phyloP scores from a whole-genome alignment of 2,329 filamentous ascomycete genomes.

The Trichoderma polysporum region DNA sequence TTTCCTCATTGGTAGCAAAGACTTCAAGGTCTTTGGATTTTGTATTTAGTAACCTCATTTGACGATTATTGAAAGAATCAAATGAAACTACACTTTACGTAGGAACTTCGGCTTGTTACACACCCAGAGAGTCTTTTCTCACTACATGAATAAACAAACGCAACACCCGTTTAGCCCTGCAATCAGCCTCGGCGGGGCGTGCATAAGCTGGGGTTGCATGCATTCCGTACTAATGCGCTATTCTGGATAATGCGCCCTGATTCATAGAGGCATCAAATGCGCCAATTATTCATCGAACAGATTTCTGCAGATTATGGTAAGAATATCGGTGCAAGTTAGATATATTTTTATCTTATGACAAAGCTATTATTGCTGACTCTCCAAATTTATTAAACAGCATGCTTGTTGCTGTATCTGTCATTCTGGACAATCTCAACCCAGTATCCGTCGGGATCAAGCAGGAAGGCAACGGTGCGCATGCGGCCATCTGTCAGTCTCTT shows the following conservation, averaged over 20 bases:
- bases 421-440: slow-evolving; percentile 84
- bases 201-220: neutral
- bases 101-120: no score
- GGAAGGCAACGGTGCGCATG: slow-evolving; percentile 93
- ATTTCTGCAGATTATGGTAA: neutral
- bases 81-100: neutral
- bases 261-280: neutral
- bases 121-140: no score
- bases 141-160: no score
- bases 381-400: slow-evolving; percentile 21
- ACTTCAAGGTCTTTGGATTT: slow-evolving; percentile 26
- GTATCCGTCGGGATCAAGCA: slow-evolving; percentile 85
- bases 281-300: neutral
- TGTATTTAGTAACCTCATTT: slow-evolving; percentile 31
- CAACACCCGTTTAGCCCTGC: neutral
- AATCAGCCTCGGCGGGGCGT: slow-evolving; percentile 1
- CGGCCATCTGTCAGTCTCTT: slow-evolving; percentile 88
- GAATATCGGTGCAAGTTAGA: neutral
- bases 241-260: neutral
- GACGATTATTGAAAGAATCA: neutral
- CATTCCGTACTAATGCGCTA: neutral
- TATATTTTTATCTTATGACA: neutral
- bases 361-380: neutral
- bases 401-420: slow-evolving; percentile 58
- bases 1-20: slow-evolving; percentile 24